phyloP scores from a whole-genome alignment of 495 filamentous ascomycete genomes.

The Penicillium paradoxum region DNA sequence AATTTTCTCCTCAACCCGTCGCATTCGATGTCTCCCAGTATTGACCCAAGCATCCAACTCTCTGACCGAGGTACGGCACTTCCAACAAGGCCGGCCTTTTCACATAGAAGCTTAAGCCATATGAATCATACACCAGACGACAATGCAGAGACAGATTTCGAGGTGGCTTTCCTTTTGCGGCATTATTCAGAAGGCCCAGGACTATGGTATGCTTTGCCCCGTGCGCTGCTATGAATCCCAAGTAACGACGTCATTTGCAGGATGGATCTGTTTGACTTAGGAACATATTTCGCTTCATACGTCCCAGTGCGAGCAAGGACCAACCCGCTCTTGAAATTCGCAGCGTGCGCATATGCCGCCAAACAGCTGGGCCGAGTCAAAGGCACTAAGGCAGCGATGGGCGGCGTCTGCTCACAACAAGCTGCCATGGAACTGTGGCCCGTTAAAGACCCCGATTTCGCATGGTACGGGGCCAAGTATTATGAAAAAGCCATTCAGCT shows the following conservation, averaged over 20 bases:
- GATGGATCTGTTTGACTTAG: constrained; percentile 63
- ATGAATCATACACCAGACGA: constrained; percentile 17
- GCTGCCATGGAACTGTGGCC: constrained; percentile 51
- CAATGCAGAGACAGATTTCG: constrained; percentile 47
- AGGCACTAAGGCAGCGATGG: constrained; percentile 45
- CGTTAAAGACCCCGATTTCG: constrained; percentile 47
- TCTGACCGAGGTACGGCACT: constrained; percentile 30
- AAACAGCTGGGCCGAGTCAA: constrained; percentile 56
- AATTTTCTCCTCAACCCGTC: constrained; percentile 57
- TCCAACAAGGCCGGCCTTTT: constrained; percentile 21
- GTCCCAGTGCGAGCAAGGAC: constrained; percentile 53
- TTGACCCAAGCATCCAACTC: constrained; percentile 41
- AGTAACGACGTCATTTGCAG: constrained; percentile 28
- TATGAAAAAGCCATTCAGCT: constrained; percentile 61
- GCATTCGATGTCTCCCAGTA: constrained; percentile 42
- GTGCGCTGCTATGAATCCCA: not conserved
- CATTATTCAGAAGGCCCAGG: constrained; percentile 59
- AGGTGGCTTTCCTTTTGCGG: constrained; percentile 55
- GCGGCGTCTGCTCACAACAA: constrained; percentile 44
- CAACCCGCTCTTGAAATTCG: constrained; percentile 55
- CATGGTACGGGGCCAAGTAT: constrained; percentile 54
- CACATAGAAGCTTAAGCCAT: constrained; percentile 15
- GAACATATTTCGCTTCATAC: constrained; percentile 54
- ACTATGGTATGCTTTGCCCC: constrained; percentile 42
- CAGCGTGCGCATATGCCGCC: constrained; percentile 56